These are phyloP conservation scores for Neurospora africana DNA, from an alignment of 495 filamentous ascomycete genomes.

Conservation along the genomic window DNA sequence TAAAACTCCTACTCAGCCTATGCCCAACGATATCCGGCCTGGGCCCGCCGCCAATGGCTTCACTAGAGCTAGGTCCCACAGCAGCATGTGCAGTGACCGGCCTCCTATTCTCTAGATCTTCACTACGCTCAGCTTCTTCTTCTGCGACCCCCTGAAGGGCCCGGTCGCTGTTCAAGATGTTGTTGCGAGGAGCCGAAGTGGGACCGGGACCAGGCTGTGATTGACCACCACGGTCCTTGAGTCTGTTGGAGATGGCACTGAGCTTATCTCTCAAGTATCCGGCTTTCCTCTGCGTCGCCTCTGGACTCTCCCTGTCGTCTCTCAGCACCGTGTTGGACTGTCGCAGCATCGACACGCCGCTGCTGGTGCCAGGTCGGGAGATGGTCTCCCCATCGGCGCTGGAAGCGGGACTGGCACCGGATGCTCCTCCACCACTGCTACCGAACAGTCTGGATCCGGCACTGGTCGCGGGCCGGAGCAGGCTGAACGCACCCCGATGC, in stretches of 20 bases:
- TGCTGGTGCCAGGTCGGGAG: conserved; percentile 12
- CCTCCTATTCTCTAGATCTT: conserved; percentile 3
- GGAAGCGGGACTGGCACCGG: neutral
- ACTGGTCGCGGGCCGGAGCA: conserved; percentile 21
- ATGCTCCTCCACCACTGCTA: neutral
- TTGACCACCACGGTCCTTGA: conserved; percentile 17
- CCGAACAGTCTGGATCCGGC: conserved; percentile 19
- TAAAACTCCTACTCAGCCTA: conserved; percentile 5
- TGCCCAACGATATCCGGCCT: neutral
- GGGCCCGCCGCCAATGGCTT: neutral
- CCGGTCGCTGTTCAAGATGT: neutral
- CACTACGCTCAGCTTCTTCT: neutral
- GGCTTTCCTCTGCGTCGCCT: conserved; percentile 15
- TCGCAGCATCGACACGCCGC: conserved; percentile 2
- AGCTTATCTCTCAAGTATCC: conserved; percentile 32
- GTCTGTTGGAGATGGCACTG: conserved; percentile 24
- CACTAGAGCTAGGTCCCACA: neutral
- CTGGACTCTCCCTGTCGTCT: conserved; percentile 2
- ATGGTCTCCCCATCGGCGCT: neutral
- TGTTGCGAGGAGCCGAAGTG: neutral
- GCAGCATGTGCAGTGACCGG: neutral
- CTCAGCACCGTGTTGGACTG: neutral
- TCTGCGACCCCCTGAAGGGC: neutral
- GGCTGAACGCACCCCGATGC: conserved; percentile 6
- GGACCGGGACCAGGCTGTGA: neutral